A percentile compares a stretch with the other conserved stretches of the same genome.
These are phyloP conservation scores for Saturnispora halmiae DNA, from an alignment of 805 yeast species.

Conservation along the genomic window DNA sequence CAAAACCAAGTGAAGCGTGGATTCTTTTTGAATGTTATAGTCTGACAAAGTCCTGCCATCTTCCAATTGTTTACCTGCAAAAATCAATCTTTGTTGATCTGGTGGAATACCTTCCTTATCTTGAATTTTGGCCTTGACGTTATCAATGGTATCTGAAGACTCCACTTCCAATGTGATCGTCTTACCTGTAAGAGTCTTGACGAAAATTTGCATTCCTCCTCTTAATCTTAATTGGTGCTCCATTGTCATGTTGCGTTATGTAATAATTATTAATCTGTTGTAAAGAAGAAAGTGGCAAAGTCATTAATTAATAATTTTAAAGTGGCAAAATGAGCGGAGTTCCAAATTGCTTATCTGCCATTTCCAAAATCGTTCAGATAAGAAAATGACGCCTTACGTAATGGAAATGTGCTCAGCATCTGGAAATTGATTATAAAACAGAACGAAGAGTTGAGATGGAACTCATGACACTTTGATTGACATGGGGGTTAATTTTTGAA, in stretches of 20 bases:
- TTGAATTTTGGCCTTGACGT: conserved; percentile 89
- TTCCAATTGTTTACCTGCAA: conserved; percentile 41
- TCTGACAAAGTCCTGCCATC: conserved; percentile 92
- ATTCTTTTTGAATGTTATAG: conserved; percentile 46
- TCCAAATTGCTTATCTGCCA: conserved; percentile 4
- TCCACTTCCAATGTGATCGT: conserved; percentile 82
- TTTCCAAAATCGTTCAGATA: background rate
- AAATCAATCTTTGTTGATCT: conserved; percentile 37
- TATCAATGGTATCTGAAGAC: conserved; percentile 91
- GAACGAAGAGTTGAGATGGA: conserved; percentile 13
- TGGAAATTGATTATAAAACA: background rate
- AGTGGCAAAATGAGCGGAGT: conserved; percentile 3
- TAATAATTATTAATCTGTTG: background rate
- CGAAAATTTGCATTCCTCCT: conserved; percentile 81
- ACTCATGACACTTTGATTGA: conserved; percentile 11
- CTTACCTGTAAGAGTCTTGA: conserved; percentile 99
- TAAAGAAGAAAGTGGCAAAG: background rate
- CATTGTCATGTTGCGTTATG: conserved; percentile 23
- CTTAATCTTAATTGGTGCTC: background rate
- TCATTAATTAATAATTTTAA: background rate
- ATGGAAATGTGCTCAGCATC: background rate
- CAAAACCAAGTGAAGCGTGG: conserved; percentile 67
- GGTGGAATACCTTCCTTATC: conserved; percentile 77
- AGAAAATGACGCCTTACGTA: background rate
- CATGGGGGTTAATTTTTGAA: background rate